phyloP scores from a whole-genome alignment of 1,284 basidiomycete species.

The Naganishia albida region DNA sequence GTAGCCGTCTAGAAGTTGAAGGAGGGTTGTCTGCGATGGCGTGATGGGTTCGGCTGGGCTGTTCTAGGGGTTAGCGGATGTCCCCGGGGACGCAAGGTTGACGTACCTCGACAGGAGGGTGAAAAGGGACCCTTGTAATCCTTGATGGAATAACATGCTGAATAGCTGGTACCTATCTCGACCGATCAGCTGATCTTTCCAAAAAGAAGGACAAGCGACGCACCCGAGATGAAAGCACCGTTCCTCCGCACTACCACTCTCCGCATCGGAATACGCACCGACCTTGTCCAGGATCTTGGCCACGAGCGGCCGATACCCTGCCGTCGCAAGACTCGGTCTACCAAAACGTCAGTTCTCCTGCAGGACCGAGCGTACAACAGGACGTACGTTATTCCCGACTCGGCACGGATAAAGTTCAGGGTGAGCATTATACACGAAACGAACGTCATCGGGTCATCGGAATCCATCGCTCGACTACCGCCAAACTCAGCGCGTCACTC shows the following conservation, averaged over 20 bases:
- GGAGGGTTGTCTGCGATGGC: constrained; percentile 76
- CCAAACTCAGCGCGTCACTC: not conserved
- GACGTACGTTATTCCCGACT: constrained; percentile 5
- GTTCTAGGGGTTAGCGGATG: constrained; percentile 15
- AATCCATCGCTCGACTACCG: constrained; percentile 61
- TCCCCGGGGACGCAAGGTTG: not conserved
- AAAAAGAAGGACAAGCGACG: not conserved
- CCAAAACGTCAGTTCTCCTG: constrained; percentile 55
- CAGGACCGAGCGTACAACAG: constrained; percentile 3
- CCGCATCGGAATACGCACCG: constrained; percentile 28
- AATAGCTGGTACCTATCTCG: constrained; percentile 55
- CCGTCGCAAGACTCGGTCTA: constrained; percentile 57
- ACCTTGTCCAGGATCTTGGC: constrained; percentile 54
- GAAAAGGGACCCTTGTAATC: constrained; percentile 52
- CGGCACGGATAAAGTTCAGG: constrained; percentile 21
- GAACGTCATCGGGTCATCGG: constrained; percentile 58
- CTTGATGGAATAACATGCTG: constrained; percentile 51
- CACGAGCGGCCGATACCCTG: constrained; percentile 65
- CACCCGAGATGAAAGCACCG: constrained; percentile 24
- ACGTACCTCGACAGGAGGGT: constrained; percentile 52
- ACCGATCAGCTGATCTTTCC: not conserved
- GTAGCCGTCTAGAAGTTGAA: constrained; percentile 81
- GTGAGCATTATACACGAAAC: constrained; percentile 22
- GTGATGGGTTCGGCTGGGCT: constrained; percentile 73
- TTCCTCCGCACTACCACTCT: constrained; percentile 23